A percentile compares a stretch with the other conserved stretches of the same genome.
Evolutionary conservation across 2,329 filamentous ascomycete genomes (phyloP).

Genomic region (Colletotrichum ledebouriae): DNA sequence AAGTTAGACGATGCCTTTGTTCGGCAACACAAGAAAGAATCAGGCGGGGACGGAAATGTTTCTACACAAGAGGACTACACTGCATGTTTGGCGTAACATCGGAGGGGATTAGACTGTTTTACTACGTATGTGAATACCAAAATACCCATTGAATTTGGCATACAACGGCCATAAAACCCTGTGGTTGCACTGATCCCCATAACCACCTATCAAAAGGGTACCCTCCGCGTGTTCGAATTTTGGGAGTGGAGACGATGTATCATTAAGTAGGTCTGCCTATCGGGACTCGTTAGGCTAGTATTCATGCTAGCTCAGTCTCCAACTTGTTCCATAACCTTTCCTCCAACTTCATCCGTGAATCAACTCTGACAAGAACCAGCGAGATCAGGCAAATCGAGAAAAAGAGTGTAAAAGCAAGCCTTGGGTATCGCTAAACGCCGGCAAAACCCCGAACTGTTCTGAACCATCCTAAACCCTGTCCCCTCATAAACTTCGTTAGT

Average conservation of each 20-base stretch:
- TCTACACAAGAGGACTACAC: constrained; percentile 30
- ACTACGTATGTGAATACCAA: constrained; percentile 41
- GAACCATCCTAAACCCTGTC: constrained; percentile 2
- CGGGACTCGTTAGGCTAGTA: not conserved
- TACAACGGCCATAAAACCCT: not conserved
- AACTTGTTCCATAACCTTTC: not conserved
- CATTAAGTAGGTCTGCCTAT: constrained; percentile 33
- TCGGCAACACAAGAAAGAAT: constrained; percentile 17
- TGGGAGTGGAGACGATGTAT: constrained; percentile 6
- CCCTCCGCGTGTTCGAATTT: not conserved
- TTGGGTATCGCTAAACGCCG: constrained; percentile 39
- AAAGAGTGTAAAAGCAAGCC: constrained; percentile 21
- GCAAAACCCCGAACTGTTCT: constrained; percentile 1
- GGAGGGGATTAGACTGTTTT: constrained; percentile 41
- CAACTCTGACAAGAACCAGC: constrained; percentile 27
- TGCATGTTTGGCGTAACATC: constrained; percentile 43
- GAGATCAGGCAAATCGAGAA: constrained; percentile 13
- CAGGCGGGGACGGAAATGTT: constrained; percentile 21
- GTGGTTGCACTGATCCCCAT: not conserved
- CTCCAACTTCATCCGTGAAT: constrained; percentile 8
- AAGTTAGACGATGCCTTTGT: not conserved
- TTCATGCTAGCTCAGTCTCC: constrained; percentile 18
- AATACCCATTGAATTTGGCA: constrained; percentile 41
- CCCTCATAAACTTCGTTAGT: not conserved
- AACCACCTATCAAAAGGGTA: not conserved